Percentiles rank a stretch among this genome's conserved stretches.
Conservation (phyloP, 78 protist genomes). For the Paratrimastix pyriformis region DNA sequence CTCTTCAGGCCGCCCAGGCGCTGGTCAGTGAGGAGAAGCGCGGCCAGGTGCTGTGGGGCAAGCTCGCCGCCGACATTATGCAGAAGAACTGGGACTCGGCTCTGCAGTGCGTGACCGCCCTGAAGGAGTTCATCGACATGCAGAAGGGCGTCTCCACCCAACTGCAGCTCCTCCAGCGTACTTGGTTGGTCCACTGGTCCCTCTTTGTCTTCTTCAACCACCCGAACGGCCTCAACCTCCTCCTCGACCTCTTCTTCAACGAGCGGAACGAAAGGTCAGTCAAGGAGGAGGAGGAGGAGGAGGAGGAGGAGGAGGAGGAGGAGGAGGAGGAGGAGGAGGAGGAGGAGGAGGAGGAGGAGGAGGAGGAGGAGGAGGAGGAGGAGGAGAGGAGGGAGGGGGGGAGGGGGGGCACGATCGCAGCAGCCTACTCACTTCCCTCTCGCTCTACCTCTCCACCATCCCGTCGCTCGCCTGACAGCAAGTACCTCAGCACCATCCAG, state of each 20-base stretch:
- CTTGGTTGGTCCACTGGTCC: conserved; percentile 78
- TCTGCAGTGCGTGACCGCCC: conserved; percentile 27
- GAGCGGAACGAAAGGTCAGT: conserved; percentile 13
- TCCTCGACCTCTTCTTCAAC: conserved; percentile 58
- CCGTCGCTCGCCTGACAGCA: too few species aligned
- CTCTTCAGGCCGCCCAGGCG: neutral
- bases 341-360: too few species aligned
- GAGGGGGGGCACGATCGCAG: too few species aligned
- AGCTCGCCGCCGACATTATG: conserved; percentile 70
- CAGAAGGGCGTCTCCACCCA: conserved; percentile 24
- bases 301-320: too few species aligned
- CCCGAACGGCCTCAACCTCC: conserved; percentile 47
- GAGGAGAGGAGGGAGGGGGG: too few species aligned
- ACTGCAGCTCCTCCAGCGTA: conserved; percentile 63
- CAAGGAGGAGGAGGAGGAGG: neutral
- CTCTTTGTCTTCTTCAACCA: conserved; percentile 71
- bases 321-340: too few species aligned
- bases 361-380: too few species aligned
- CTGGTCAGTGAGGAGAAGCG: conserved; percentile 1
- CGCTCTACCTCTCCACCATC: too few species aligned
- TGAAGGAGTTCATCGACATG: neutral
- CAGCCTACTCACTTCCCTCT: too few species aligned
- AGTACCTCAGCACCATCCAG: conserved; percentile 62
- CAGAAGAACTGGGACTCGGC: conserved; percentile 58
- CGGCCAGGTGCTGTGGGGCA: conserved; percentile 68